These are phyloP conservation scores for Lepidium didymum DNA, from an alignment of 345 rosid genomes.

Conservation along the genomic window DNA sequence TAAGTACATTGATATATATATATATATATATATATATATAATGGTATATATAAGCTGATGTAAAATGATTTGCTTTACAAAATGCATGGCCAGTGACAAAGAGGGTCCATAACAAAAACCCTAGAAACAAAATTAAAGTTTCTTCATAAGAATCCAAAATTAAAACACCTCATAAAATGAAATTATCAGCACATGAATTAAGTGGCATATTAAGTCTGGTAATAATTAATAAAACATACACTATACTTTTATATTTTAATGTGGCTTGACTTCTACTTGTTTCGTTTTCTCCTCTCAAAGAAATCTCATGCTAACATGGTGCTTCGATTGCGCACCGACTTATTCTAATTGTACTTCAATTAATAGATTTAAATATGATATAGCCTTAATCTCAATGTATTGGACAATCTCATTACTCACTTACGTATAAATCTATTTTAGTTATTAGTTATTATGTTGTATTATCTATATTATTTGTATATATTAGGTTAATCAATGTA, in stretches of 20 bases:
- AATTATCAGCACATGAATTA: conserved; percentile 16
- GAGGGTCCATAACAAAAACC: neutral
- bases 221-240: neutral
- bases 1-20: no score
- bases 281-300: conserved; percentile 26
- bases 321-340: conserved; percentile 23
- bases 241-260: neutral
- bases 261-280: conserved; percentile 28
- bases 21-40: no score
- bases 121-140: conserved; percentile 12
- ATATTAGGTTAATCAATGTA: neutral
- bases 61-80: neutral
- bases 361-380: neutral
- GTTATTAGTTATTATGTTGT: neutral
- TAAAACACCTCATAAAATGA: neutral
- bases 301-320: conserved; percentile 31
- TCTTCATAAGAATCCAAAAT: conserved; percentile 3
- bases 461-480: neutral
- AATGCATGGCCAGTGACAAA: neutral
- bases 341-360: neutral
- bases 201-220: conserved; percentile 4
- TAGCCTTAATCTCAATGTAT: neutral
- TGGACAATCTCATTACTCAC: neutral
- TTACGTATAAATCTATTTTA: neutral
- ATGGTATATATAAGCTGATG: neutral